Evolutionary conservation across 2,329 filamentous ascomycete genomes (phyloP), one percentile per base, ranked within the genome.

Genomic region (Achaetomium macrosporum): DNA sequence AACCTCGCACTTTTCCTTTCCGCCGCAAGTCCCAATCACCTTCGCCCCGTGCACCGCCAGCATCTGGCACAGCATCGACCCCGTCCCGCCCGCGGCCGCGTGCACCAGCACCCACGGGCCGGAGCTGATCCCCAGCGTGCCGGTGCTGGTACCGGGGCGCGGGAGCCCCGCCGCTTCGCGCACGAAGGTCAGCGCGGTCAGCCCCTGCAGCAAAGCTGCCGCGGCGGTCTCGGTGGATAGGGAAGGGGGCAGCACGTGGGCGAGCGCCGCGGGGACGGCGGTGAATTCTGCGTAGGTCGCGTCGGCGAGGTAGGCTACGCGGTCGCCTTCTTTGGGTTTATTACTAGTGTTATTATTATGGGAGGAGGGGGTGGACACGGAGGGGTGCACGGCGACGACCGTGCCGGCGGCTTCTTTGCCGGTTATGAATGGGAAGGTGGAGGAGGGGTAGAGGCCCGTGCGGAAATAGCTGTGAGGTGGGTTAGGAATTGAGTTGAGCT

Each of bases 81-180:
- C 88, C 0, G 90, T 88, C 15, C 90, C 90, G 15, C 90, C 90
- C 0, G 90, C 90, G 0, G 90, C 90, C 0, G 90, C 90, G 62
- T 93, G 89, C 15, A 96, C 82, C 2, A 96, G 79, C 0, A 90
- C 77, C 83, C 87, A 93, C 61, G 95, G 88, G 1, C 85, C 88
- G 54, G 87, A 81, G 11, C 84, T 85, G 13, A 87, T 83, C 1
- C 75, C 64, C 59, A 86, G 76, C 46, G 33, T 9, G 33, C 11
- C 10, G 13, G 33, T 9, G 10, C 11, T 30, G 16, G 41, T 19
- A 5, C 20, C 43, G n/a, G 47, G 40, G 7, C 51, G 47, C 16
- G 48, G 42, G n/a, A 64, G 40, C 13, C 54, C 59, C 0, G 55
- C 61, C 4, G 87, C 81, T 67, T 95, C 90, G 52, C 85, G 81